These are phyloP conservation scores for Penicillium bialowiezense DNA, from an alignment of 495 filamentous ascomycete species.

Conservation along the genomic window DNA sequence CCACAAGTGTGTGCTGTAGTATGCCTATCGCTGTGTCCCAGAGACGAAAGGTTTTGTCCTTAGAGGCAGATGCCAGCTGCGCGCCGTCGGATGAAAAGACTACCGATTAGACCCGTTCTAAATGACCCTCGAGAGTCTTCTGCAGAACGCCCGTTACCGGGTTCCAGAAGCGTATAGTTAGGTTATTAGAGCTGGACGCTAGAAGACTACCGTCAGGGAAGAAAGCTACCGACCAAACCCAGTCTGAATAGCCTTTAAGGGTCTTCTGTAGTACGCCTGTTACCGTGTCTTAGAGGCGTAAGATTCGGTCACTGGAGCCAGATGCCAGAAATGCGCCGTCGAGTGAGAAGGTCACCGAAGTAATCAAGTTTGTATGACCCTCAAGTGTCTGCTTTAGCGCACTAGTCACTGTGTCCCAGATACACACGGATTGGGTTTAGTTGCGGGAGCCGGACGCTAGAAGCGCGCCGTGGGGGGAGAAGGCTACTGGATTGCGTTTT, in stretches of 20 bases:
- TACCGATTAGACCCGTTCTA: conserved; percentile 4
- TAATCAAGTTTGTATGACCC: conserved; percentile 17
- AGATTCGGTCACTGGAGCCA: conserved; percentile 6
- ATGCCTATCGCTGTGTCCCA: not conserved
- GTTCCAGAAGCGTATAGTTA: conserved; percentile 29
- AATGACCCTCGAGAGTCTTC: conserved; percentile 25
- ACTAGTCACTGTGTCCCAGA: conserved; percentile 24
- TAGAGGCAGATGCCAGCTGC: conserved; percentile 14
- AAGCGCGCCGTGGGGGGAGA: not conserved
- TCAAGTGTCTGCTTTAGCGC: conserved; percentile 14
- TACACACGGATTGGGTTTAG: conserved; percentile 5
- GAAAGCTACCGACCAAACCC: conserved; percentile 16
- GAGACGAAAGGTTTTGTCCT: conserved; percentile 7
- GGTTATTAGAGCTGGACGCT: conserved; percentile 19
- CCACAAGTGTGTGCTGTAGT: not conserved
- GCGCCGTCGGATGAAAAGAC: conserved; percentile 24
- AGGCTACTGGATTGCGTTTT: not conserved
- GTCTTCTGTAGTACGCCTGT: conserved; percentile 1
- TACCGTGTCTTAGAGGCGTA: not conserved
- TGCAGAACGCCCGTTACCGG: not conserved
- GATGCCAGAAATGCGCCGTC: conserved; percentile 19
- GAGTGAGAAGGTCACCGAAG: conserved; percentile 21
- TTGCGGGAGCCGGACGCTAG: too few relatives aligned
- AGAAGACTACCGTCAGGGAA: conserved; percentile 20
- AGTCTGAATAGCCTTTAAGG: conserved; percentile 19